Evolutionary conservation across 176 grass and related monocot genomes (phyloP).

Genomic region (Echinochloa phyllopogon): DNA sequence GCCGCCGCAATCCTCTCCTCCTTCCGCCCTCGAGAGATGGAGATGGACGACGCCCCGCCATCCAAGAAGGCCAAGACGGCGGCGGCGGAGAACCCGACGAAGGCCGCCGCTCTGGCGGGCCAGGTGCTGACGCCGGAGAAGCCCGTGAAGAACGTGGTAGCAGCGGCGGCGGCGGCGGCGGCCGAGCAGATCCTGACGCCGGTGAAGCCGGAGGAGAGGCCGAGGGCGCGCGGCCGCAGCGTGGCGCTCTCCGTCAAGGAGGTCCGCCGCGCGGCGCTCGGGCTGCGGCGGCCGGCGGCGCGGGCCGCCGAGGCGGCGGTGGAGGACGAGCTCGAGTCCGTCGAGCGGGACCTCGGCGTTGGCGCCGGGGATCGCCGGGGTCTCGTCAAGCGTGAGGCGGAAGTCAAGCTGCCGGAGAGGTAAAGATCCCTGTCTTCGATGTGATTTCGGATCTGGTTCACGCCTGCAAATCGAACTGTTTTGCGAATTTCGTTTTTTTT

Average conservation of each 20-base stretch:
- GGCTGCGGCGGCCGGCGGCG: slow-evolving; percentile 28
- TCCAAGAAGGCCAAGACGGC: slow-evolving; percentile 38
- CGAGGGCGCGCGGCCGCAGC: slow-evolving; percentile 43
- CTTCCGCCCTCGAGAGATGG: background rate
- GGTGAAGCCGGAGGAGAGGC: slow-evolving; percentile 54
- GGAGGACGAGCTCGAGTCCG: slow-evolving; percentile 50
- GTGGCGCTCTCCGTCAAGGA: slow-evolving; percentile 72
- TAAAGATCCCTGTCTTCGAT: slow-evolving; percentile 11
- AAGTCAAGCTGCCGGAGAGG: slow-evolving; percentile 73
- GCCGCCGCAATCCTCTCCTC: background rate
- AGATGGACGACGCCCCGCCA: slow-evolving; percentile 19
- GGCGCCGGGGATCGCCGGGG: slow-evolving; percentile 17
- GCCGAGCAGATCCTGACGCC: slow-evolving; percentile 51
- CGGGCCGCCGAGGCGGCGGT: background rate
- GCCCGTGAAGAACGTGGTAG: background rate
- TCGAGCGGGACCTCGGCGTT: slow-evolving; percentile 50
- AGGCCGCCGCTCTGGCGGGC: background rate
- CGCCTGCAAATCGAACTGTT: background rate
- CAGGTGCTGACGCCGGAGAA: slow-evolving; percentile 41
- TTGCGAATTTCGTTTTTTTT: background rate
- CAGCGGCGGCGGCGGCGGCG: background rate
- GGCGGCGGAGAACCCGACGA: slow-evolving; percentile 14
- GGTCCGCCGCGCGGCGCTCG: slow-evolving; percentile 57
- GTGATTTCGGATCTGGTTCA: background rate
- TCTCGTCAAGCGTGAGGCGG: slow-evolving; percentile 40